Conservation (phyloP, 148 eudicot species). For the Vaccinium myrtillus region DNA sequence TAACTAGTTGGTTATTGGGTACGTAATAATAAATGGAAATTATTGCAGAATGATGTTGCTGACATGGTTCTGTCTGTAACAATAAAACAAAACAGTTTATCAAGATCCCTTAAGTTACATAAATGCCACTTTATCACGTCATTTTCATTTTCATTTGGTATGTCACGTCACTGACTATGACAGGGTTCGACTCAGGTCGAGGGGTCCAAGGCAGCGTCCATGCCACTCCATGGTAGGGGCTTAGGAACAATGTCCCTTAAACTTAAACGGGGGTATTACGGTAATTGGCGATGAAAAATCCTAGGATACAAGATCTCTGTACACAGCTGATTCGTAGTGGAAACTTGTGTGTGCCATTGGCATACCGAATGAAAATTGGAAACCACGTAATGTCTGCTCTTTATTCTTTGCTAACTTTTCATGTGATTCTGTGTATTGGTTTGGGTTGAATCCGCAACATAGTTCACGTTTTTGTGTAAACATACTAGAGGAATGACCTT, state of each 20-base stretch:
- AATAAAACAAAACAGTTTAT: neutral
- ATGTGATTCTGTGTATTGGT: neutral
- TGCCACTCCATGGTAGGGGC: neutral
- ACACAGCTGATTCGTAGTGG: neutral
- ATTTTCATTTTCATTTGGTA: neutral
- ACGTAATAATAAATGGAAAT: too few species aligned
- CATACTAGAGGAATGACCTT: neutral
- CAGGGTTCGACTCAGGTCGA: neutral
- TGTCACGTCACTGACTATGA: neutral
- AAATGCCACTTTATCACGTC: neutral
- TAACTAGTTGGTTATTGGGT: neutral
- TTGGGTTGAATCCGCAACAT: neutral
- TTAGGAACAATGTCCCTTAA: neutral
- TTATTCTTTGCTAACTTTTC: neutral
- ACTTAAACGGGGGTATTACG: neutral
- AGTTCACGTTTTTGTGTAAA: neutral
- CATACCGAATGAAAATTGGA: neutral
- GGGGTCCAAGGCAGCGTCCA: neutral
- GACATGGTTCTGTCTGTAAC: neutral
- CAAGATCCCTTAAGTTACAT: neutral
- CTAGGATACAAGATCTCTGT: neutral
- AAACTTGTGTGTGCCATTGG: neutral
- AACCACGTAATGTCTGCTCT: neutral
- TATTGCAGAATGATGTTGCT: neutral
- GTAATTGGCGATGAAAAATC: neutral